phyloP scores from a whole-genome alignment of 2,329 filamentous ascomycete genomes.

The Ophiostoma perfectum region DNA sequence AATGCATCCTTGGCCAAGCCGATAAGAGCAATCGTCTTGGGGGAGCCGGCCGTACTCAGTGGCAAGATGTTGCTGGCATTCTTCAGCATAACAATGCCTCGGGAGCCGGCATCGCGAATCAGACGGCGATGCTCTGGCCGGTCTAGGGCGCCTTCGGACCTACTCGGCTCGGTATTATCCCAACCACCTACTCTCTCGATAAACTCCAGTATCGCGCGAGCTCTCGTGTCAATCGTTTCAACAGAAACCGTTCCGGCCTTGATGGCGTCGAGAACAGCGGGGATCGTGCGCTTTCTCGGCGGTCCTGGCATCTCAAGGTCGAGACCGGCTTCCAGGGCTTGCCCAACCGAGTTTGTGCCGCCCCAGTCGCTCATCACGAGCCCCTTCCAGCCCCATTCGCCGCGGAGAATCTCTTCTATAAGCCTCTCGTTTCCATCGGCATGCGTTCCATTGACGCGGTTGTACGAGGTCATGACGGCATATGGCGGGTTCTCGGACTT shows the following conservation, averaged over 20 bases:
- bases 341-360: constrained; percentile 49
- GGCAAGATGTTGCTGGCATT: constrained; percentile 55
- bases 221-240: background rate
- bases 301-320: constrained; percentile 55
- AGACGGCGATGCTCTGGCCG: constrained; percentile 49
- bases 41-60: constrained; percentile 34
- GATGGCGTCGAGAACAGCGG: background rate
- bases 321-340: constrained; percentile 51
- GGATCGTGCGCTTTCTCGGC: constrained; percentile 29
- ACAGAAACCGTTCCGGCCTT: background rate
- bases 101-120: constrained; percentile 55
- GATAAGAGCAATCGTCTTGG: background rate
- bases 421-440: constrained; percentile 52
- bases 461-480: constrained; percentile 65
- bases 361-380: constrained; percentile 56
- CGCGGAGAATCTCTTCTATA: constrained; percentile 51
- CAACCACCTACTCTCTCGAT: constrained; percentile 12
- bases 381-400: constrained; percentile 58
- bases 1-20: constrained; percentile 14
- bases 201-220: constrained; percentile 4
- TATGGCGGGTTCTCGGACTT: constrained; percentile 59
- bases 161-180: background rate
- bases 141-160: background rate
- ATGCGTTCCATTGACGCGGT: constrained; percentile 58
- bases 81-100: constrained; percentile 60